Conservation (phyloP, 306 rosid genomes). For the Arachis hypogaea region DNA sequence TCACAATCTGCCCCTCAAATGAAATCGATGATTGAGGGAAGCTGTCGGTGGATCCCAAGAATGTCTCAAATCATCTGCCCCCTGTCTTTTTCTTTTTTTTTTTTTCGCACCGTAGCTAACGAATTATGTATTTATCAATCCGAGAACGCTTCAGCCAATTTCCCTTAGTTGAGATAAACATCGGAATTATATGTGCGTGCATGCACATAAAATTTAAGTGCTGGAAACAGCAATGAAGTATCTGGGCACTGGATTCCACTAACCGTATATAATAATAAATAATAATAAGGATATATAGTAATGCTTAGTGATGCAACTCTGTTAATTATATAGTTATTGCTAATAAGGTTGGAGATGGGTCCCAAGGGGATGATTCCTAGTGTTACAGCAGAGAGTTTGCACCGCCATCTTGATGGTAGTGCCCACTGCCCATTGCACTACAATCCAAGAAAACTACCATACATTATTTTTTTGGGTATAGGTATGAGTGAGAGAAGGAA, state of each 20-base stretch:
- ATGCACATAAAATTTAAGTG: too few relatives aligned
- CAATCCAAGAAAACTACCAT: conserved; percentile 33
- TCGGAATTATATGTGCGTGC: too few relatives aligned
- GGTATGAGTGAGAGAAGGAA: neutral
- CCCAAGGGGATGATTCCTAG: neutral
- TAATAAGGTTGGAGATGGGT: neutral
- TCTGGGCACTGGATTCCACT: neutral
- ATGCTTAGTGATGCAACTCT: neutral
- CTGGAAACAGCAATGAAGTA: conserved; percentile 11
- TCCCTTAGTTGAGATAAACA: too few relatives aligned
- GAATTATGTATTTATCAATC: too few relatives aligned
- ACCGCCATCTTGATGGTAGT: conserved; percentile 1
- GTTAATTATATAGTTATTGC: neutral
- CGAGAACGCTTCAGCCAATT: too few relatives aligned
- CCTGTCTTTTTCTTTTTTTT: neutral
- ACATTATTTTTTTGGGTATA: neutral
- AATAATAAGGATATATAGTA: too few relatives aligned
- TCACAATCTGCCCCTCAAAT: too few relatives aligned
- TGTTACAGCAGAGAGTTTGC: conserved; percentile 2
- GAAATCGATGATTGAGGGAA: neutral
- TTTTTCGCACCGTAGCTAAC: too few relatives aligned
- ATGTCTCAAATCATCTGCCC: neutral
- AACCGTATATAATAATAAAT: neutral
- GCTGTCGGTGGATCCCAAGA: neutral
- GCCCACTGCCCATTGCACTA: conserved; percentile 8